Conservation (phyloP, 495 filamentous ascomycete species). For the Aspergillus leporis region DNA sequence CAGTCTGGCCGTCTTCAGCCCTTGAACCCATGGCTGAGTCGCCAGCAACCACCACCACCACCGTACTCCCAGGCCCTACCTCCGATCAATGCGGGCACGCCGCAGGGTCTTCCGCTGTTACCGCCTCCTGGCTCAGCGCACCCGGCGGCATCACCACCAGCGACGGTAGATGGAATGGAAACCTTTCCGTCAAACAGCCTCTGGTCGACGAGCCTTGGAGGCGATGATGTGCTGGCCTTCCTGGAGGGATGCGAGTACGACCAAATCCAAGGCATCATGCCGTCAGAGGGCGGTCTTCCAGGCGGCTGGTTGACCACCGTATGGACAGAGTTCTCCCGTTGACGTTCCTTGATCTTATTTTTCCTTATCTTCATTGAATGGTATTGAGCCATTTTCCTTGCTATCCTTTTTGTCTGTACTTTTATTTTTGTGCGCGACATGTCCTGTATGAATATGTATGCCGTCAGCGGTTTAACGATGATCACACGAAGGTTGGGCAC, state of each 20-base stretch:
- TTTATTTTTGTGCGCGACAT: constrained; percentile 18
- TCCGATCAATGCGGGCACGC: constrained; percentile 38
- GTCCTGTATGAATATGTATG: constrained; percentile 24
- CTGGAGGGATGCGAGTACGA: constrained; percentile 47
- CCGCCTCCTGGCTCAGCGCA: constrained; percentile 38
- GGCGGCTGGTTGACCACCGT: constrained; percentile 45
- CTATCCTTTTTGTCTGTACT: constrained; percentile 18
- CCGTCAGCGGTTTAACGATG: constrained; percentile 16
- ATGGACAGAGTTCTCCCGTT: constrained; percentile 39
- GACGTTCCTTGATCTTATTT: constrained; percentile 12
- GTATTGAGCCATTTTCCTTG: constrained; percentile 3
- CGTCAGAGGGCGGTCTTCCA: constrained; percentile 39
- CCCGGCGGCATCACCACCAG: constrained; percentile 39
- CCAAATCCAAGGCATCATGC: constrained; percentile 30
- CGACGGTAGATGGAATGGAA: constrained; percentile 35
- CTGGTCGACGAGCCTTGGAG: constrained; percentile 42
- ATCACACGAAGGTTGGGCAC: constrained; percentile 15
- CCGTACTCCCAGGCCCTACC: constrained; percentile 44
- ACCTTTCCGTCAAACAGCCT: constrained; percentile 29
- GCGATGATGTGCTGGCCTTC: constrained; percentile 50
- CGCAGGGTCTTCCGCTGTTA: constrained; percentile 34
- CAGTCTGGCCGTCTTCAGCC: constrained; percentile 41
- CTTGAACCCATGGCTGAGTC: constrained; percentile 42
- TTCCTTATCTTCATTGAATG: constrained; percentile 2
- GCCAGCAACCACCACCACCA: constrained; percentile 36